These are phyloP conservation scores for Podaxis mareebaensis DNA, from an alignment of 768 basidiomycete genomes.

Conservation along the genomic window DNA sequence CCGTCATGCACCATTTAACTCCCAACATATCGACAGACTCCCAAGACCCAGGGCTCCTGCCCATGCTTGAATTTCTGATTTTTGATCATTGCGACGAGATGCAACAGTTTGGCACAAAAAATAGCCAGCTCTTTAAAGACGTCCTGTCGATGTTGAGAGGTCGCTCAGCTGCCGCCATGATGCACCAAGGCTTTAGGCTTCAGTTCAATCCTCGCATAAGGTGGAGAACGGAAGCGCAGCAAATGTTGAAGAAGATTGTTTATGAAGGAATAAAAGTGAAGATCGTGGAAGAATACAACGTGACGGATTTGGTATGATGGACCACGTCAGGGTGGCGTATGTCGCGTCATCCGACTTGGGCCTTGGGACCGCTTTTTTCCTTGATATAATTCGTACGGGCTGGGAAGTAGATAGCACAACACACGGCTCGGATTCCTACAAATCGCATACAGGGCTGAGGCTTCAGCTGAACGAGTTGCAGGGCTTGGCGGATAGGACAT, in stretches of 20 bases:
- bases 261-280: neutral
- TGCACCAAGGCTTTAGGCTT: neutral
- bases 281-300: neutral
- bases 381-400: neutral
- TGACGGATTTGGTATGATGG: neutral
- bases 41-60: neutral
- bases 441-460: neutral
- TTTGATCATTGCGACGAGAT: conserved; percentile 5
- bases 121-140: neutral
- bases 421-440: neutral
- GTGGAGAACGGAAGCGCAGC: conserved; percentile 1
- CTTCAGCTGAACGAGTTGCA: neutral
- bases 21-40: neutral
- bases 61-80: neutral
- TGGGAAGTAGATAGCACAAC: neutral
- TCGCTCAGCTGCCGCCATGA: neutral
- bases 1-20: neutral
- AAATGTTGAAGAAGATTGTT: neutral
- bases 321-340: neutral
- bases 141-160: neutral
- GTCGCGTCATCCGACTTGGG: neutral
- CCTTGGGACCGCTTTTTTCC: neutral
- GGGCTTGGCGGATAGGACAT: neutral
- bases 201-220: neutral
- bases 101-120: conserved; percentile 6